Evolutionary conservation across 495 filamentous ascomycete species (phyloP).

Genomic region (Podospora didyma): DNA sequence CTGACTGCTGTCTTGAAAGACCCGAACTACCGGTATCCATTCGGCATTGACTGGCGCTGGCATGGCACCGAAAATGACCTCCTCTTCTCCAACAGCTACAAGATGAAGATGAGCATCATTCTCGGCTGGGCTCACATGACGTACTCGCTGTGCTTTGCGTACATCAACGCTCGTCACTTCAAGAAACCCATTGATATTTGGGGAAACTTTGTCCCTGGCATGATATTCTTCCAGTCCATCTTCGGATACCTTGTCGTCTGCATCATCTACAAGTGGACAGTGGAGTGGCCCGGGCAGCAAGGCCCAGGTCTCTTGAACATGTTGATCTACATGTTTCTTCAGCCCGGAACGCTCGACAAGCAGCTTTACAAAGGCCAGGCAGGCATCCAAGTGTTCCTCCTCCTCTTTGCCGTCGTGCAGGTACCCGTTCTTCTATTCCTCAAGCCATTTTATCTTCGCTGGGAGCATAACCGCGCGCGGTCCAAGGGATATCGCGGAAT

Average conservation of each 20-base stretch:
- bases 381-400: constrained; percentile 66
- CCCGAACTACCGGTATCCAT: constrained; percentile 74
- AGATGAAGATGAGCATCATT: constrained; percentile 99
- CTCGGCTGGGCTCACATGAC: constrained; percentile 98
- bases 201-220: constrained; percentile 94
- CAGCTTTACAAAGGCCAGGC: constrained; percentile 75
- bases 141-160: constrained; percentile 89
- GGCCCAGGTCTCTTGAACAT: constrained; percentile 94
- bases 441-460: constrained; percentile 90
- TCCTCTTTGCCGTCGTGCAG: constrained; percentile 80
- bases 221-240: constrained; percentile 99
- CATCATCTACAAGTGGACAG: constrained; percentile 93
- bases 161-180: constrained; percentile 91
- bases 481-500: constrained; percentile 88
- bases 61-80: constrained; percentile 91
- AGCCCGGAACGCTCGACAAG: constrained; percentile 67
- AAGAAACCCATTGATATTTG: constrained; percentile 90
- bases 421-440: constrained; percentile 90
- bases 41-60: constrained; percentile 96
- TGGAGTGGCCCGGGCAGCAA: constrained; percentile 40
- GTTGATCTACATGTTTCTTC: constrained; percentile 99
- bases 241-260: constrained; percentile 94
- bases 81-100: constrained; percentile 94
- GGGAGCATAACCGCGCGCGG: constrained; percentile 86
- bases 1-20: constrained; percentile 62